Evolutionary conservation across 208 protist species (phyloP).

Genomic region (Leishmania guyanensis): DNA sequence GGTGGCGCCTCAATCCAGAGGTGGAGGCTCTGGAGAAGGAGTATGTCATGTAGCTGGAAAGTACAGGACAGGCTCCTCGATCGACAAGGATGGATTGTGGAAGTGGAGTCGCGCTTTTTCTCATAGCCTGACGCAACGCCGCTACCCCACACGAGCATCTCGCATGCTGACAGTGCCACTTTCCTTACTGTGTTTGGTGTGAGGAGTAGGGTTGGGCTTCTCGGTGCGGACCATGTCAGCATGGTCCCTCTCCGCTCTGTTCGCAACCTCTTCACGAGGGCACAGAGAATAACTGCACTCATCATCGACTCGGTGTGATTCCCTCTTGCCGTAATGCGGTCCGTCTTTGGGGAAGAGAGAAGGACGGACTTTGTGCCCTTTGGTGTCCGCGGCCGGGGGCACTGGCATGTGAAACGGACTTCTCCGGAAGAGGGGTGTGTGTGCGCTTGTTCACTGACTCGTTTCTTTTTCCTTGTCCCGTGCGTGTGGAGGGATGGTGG

Average conservation of each 20-base stretch:
- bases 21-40: constrained; percentile 25
- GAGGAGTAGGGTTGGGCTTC: not conserved
- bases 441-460: not conserved
- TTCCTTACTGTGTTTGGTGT: not conserved
- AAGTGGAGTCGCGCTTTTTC: not conserved
- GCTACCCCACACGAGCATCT: not conserved
- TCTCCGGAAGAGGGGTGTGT: not conserved
- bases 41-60: not conserved
- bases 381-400: too few relatives aligned
- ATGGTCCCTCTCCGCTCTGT: not conserved
- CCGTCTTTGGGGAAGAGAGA: too few relatives aligned
- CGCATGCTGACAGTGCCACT: not conserved
- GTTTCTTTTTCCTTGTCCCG: not conserved
- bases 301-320: not conserved
- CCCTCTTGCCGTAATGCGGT: not conserved
- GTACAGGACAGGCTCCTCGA: not conserved
- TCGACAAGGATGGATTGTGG: not conserved
- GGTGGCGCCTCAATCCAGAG: constrained; percentile 26
- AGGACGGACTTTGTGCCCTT: too few relatives aligned
- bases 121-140: not conserved
- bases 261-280: not conserved
- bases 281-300: not conserved
- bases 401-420: too few relatives aligned
- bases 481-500: too few relatives aligned
- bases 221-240: not conserved